These are phyloP conservation scores for Colletotrichum sp. DNA, from an alignment of 2,329 filamentous ascomycete species.

Conservation along the genomic window DNA sequence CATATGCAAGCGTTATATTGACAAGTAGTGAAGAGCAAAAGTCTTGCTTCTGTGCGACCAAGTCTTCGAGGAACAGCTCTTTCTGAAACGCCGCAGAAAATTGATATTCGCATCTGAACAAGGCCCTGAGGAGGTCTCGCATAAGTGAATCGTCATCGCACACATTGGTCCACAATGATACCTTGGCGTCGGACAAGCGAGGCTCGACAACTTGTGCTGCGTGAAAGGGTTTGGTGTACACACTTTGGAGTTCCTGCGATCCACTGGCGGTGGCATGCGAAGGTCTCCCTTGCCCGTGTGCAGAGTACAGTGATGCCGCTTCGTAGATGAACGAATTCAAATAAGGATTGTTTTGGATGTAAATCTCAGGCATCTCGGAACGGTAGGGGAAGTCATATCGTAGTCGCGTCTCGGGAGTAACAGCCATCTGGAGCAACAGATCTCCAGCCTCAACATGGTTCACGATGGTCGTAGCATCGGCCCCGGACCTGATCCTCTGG, in stretches of 20 bases:
- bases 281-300: neutral
- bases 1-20: conserved; percentile 30
- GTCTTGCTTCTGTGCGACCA: conserved; percentile 17
- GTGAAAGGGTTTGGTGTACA: conserved; percentile 41
- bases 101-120: conserved; percentile 25
- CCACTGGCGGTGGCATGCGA: neutral
- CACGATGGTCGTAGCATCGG: conserved; percentile 33
- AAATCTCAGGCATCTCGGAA: conserved; percentile 24
- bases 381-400: conserved; percentile 44
- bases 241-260: neutral
- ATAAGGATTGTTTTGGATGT: conserved; percentile 30
- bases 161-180: conserved; percentile 31
- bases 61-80: conserved; percentile 30
- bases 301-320: neutral
- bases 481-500: conserved; percentile 37
- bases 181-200: conserved; percentile 27
- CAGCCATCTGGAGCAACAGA: conserved; percentile 39
- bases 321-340: conserved; percentile 30
- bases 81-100: conserved; percentile 27
- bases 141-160: conserved; percentile 28
- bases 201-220: conserved; percentile 38
- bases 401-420: conserved; percentile 39
- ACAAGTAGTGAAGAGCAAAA: conserved; percentile 31
- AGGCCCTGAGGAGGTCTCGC: conserved; percentile 24
- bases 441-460: conserved; percentile 39